Conservation (phyloP, 495 filamentous ascomycete genomes). For the Tuber umbilicatum region DNA sequence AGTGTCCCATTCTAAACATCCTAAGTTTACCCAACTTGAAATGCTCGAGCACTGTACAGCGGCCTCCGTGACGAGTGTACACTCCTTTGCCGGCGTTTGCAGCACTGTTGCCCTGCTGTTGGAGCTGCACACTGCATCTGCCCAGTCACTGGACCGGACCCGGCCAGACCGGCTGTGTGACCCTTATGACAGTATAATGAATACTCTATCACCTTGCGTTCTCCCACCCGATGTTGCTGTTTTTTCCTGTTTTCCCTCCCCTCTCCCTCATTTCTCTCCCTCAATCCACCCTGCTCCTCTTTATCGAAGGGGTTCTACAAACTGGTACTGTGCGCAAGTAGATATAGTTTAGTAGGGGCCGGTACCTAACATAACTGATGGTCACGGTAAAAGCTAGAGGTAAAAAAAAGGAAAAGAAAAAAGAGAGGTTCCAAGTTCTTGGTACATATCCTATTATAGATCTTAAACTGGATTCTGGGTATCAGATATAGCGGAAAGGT, state of each 20-base stretch:
- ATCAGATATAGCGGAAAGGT: too few species aligned
- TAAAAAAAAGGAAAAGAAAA: too few species aligned
- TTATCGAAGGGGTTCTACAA: neutral
- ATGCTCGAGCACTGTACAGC: too few species aligned
- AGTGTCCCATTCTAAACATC: too few species aligned
- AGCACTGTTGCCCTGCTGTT: constrained; percentile 37
- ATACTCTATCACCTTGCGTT: too few species aligned
- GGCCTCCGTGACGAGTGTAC: constrained; percentile 28
- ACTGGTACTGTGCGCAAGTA: neutral
- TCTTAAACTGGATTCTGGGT: too few species aligned
- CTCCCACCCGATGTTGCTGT: too few species aligned
- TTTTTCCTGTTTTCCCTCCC: neutral
- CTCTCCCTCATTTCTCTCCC: neutral
- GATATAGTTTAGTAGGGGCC: too few species aligned
- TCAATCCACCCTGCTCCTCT: neutral
- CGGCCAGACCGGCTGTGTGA: too few species aligned
- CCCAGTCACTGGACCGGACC: neutral
- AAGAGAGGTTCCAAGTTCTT: neutral
- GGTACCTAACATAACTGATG: neutral
- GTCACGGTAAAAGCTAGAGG: neutral
- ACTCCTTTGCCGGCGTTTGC: constrained; percentile 36
- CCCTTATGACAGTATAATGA: too few species aligned
- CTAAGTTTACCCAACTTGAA: too few species aligned
- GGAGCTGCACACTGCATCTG: constrained; percentile 38
- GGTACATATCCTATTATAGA: neutral